Conservation (phyloP, 345 rosid genomes). For the Iberis pinnata region DNA sequence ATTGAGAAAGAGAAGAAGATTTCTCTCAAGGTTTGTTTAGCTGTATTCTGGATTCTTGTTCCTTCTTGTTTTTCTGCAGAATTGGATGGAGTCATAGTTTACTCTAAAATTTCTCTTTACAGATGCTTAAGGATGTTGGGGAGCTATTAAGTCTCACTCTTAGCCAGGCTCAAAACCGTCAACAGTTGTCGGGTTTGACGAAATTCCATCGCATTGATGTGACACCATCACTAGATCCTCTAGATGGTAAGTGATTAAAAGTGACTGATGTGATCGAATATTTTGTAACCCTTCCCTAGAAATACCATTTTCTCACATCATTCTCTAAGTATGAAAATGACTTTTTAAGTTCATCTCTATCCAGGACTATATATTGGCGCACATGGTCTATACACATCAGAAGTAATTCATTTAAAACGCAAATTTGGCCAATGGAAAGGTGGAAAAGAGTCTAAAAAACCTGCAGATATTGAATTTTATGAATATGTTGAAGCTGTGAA, state of each 20-base stretch:
- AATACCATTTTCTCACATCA: too few species aligned
- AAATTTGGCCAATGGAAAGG: slow-evolving; percentile 91
- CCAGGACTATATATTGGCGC: slow-evolving; percentile 87
- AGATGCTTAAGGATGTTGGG: slow-evolving; percentile 85
- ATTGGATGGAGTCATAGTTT: background rate
- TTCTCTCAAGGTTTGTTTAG: slow-evolving; percentile 66
- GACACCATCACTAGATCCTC: slow-evolving; percentile 57
- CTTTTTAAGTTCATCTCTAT: slow-evolving; percentile 7
- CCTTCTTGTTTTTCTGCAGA: slow-evolving; percentile 1
- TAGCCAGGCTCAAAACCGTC: slow-evolving; percentile 59
- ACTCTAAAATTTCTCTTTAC: slow-evolving; percentile 20
- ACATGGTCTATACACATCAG: slow-evolving; percentile 76
- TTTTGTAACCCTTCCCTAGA: background rate
- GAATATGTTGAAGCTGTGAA: slow-evolving; percentile 93
- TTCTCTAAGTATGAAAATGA: too few species aligned
- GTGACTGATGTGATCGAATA: background rate
- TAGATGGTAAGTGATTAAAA: slow-evolving; percentile 49
- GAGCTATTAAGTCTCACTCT: slow-evolving; percentile 72
- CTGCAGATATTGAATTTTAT: slow-evolving; percentile 63
- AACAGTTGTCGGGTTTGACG: slow-evolving; percentile 72
- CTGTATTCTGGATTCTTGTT: background rate
- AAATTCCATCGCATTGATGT: slow-evolving; percentile 74
- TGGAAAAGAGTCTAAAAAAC: slow-evolving; percentile 44
- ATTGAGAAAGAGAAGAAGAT: slow-evolving; percentile 84
- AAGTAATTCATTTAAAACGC: slow-evolving; percentile 71